phyloP scores from a whole-genome alignment of 73 alveolate species.

The Paramecium tetraurelia region DNA sequence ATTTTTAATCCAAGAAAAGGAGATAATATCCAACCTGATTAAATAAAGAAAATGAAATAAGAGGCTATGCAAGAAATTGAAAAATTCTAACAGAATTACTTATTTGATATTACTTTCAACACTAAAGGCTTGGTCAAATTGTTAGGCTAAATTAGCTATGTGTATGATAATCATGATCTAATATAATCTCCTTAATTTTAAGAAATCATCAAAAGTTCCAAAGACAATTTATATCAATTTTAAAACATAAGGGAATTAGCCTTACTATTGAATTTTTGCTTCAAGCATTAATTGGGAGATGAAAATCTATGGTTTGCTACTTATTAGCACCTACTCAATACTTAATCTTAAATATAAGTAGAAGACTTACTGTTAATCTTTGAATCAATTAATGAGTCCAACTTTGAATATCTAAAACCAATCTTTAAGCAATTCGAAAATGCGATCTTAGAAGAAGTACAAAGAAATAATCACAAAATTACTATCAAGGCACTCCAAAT shows the following conservation, averaged over 20 bases:
- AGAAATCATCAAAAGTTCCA: not conserved
- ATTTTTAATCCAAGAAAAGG: slow-evolving; percentile 1
- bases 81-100: not conserved
- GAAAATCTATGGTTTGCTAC: slow-evolving; percentile 16
- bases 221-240: not conserved
- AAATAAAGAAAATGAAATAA: not conserved
- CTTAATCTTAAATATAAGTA: not conserved
- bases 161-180: not conserved
- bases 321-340: not conserved
- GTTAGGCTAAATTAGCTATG: slow-evolving; percentile 3
- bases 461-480: not conserved
- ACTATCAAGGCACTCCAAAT: not conserved
- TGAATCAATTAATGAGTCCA: not conserved
- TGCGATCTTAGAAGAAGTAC: not conserved
- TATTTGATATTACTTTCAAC: not conserved
- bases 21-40: not conserved
- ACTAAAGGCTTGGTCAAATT: not conserved
- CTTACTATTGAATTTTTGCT: not conserved
- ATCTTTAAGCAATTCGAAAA: not conserved
- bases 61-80: not conserved
- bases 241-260: slow-evolving; percentile 5
- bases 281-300: not conserved
- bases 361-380: not conserved
- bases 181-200: not conserved
- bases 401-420: not conserved